phyloP scores from a whole-genome alignment of 495 filamentous ascomycete species.

The Terfezia claveryi region DNA sequence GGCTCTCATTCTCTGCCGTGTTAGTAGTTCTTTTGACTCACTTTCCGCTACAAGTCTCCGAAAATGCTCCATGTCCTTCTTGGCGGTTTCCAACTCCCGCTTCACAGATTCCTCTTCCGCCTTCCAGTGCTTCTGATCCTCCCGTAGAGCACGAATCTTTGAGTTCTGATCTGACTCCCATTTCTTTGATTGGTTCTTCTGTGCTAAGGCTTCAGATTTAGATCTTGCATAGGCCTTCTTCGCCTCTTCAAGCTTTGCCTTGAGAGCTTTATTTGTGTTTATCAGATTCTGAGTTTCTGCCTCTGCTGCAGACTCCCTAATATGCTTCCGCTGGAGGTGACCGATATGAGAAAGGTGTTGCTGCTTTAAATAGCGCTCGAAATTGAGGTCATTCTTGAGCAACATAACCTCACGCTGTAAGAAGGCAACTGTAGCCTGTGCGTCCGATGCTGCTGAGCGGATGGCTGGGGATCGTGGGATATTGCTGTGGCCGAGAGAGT shows the following conservation, averaged over 20 bases:
- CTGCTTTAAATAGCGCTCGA: slow-evolving; percentile 52
- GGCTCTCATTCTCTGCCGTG: slow-evolving; percentile 36
- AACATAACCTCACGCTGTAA: slow-evolving; percentile 44
- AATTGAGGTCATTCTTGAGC: slow-evolving; percentile 51
- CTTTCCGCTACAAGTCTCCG: slow-evolving; percentile 35
- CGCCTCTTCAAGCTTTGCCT: slow-evolving; percentile 41
- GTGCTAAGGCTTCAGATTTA: slow-evolving; percentile 41
- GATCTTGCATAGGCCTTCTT: slow-evolving; percentile 39
- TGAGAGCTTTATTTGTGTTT: slow-evolving; percentile 47
- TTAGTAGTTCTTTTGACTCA: slow-evolving; percentile 35
- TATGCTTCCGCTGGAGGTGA: slow-evolving; percentile 41
- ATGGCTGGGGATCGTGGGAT: slow-evolving; percentile 22
- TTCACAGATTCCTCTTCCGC: slow-evolving; percentile 30
- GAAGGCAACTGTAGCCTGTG: slow-evolving; percentile 29
- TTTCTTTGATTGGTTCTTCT: slow-evolving; percentile 42
- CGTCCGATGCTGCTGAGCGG: slow-evolving; percentile 19
- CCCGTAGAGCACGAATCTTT: slow-evolving; percentile 36
- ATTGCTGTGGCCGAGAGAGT: slow-evolving; percentile 20
- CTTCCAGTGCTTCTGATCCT: slow-evolving; percentile 46
- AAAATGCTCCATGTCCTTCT: slow-evolving; percentile 32
- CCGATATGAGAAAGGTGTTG: slow-evolving; percentile 57
- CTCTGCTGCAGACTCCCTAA: slow-evolving; percentile 44
- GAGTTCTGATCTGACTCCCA: slow-evolving; percentile 42
- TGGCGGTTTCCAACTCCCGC: slow-evolving; percentile 29
- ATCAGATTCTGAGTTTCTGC: slow-evolving; percentile 56